Conservation (phyloP, 176 grass and related monocot species). For the Urochloa ruziziensis region DNA sequence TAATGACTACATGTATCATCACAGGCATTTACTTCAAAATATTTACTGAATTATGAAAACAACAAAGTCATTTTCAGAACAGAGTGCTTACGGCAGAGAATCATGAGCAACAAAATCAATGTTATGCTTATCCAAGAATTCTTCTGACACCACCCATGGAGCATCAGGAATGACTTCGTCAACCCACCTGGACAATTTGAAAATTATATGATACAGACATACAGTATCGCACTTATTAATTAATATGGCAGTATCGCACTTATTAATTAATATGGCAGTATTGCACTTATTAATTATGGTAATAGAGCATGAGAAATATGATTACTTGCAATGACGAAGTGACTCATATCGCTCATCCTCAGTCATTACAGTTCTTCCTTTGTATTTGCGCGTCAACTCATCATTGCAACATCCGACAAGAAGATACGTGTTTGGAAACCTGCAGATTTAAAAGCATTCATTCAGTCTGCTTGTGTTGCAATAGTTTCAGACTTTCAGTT, state of each 20-base stretch:
- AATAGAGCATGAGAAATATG: constrained; percentile 9
- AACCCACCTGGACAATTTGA: constrained; percentile 66
- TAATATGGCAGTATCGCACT: neutral
- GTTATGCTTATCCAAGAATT: constrained; percentile 85
- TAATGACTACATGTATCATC: constrained; percentile 8
- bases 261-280: too few relatives aligned
- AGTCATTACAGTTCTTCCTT: constrained; percentile 93
- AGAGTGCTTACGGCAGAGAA: constrained; percentile 82
- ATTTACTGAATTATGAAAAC: neutral
- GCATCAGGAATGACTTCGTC: constrained; percentile 98
- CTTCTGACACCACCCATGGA: constrained; percentile 82
- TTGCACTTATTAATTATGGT: neutral
- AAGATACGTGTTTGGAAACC: constrained; percentile 87
- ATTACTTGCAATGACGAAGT: constrained; percentile 95
- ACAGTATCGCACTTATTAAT: neutral
- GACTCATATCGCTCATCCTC: constrained; percentile 83
- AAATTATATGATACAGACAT: neutral
- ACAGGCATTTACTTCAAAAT: constrained; percentile 5
- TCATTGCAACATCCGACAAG: constrained; percentile 88
- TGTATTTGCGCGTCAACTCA: constrained; percentile 75
- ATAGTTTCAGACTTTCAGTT: neutral
- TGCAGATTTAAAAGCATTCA: constrained; percentile 36
- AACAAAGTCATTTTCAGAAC: constrained; percentile 18
- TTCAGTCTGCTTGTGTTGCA: constrained; percentile 14
- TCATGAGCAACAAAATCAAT: constrained; percentile 92